A percentile compares a stretch with the other conserved stretches of the same genome.
phyloP scores from a whole-genome alignment of 306 rosid species.

The Cicer bijugum region DNA sequence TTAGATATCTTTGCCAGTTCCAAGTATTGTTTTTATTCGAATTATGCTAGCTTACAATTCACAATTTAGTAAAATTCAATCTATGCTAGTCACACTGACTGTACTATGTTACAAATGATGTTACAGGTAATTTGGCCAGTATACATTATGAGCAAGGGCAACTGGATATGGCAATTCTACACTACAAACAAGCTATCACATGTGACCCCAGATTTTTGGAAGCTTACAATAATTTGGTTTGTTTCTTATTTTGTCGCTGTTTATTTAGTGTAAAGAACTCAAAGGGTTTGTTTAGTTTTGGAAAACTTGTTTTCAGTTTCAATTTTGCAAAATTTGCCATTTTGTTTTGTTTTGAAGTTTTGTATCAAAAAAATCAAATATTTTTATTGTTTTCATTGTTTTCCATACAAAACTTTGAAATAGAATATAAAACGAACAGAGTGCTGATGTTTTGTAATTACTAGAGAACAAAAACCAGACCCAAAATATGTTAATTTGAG shows the following conservation, averaged over 20 bases:
- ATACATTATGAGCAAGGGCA: conserved; percentile 93
- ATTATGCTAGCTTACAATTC: conserved; percentile 1
- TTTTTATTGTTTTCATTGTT: background rate
- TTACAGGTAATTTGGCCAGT: conserved; percentile 92
- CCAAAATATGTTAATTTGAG: background rate
- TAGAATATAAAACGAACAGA: background rate
- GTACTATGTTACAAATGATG: conserved; percentile 31
- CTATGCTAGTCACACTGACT: background rate
- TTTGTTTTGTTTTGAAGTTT: background rate
- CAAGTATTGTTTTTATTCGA: conserved; percentile 3
- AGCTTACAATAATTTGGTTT: conserved; percentile 95
- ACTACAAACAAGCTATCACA: conserved; percentile 92
- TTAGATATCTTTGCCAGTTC: background rate
- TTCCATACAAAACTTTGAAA: background rate
- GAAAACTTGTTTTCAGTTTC: background rate
- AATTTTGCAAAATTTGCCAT: conserved; percentile 1
- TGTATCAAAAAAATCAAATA: background rate
- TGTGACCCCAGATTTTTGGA: conserved; percentile 94
- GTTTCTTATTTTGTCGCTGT: conserved; percentile 40
- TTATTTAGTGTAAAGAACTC: background rate
- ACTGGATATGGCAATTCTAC: conserved; percentile 88
- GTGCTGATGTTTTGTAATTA: background rate
- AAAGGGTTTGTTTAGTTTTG: background rate
- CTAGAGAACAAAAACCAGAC: background rate
- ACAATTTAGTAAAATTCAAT: background rate